Base-by-base conservation (phyloP, 2,329 filamentous ascomycete genomes). In the Aspergillus terreus region DNA sequence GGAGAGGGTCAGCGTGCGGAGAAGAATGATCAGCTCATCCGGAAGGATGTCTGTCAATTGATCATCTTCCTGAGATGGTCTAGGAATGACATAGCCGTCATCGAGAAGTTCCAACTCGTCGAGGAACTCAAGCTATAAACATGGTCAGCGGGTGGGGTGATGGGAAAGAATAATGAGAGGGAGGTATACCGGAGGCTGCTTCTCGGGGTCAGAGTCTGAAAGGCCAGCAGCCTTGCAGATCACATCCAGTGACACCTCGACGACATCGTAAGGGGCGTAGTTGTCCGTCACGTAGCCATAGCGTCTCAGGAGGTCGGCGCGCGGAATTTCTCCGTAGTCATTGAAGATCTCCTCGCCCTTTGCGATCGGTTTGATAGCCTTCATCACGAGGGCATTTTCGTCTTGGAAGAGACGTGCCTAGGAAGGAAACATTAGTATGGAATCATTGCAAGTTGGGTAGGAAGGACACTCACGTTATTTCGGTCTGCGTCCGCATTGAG, bases 271-370 rank as follows among this genome's bases (percentile, higher is more conserved):
- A 38, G 85, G 78, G 9, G 83, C 75, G 61, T 96, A 92, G 58
- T 85, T 86, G 25, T 82, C 73, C 0, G 90, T 92, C n/a, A 91
- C 83, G 63, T 95, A 96, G 15, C 92, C 92, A 61, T 96, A 95
- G 12, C 91, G 80, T 33, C 92, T 80, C 10, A 96, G 78, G 6
- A 96, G 76, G 64, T 96, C 91, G 1, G 88, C 87, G 53, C 88
- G 87, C 9, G 90, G 87, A 3, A 95, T 81, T 5, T 90, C 85
- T 0, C 92, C 92, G 59, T 95, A 95, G 71, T 95, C 92, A 67
- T 95, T 95, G 65, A 92, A 82, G 15, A 96, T 82, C 68, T 95
- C 88, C 50, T 90, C 82, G 5, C 88, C 88, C 0, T 81, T 79
- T 21, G 71, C 72, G 62, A 96, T 90, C 1, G 81, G 72, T 41